phyloP scores from a whole-genome alignment of 1,284 basidiomycete species.

The Apiotrichum montevideense region DNA sequence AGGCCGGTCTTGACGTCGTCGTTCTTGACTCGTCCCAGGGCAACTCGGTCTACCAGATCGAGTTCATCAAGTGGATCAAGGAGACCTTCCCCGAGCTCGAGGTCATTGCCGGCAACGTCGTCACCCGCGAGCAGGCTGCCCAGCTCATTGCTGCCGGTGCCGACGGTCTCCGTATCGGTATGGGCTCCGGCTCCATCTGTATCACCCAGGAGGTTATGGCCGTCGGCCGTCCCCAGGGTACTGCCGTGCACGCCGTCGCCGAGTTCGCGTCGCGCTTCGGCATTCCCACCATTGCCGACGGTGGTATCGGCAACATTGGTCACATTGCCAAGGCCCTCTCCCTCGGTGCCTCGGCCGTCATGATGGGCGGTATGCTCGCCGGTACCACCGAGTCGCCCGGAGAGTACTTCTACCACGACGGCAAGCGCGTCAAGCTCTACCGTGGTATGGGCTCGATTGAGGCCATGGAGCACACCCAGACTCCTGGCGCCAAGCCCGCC shows the following conservation, averaged over 20 bases:
- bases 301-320: constrained; percentile 91
- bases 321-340: constrained; percentile 96
- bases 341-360: constrained; percentile 89
- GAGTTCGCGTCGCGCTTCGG: constrained; percentile 87
- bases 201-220: constrained; percentile 99
- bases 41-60: constrained; percentile 88
- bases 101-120: constrained; percentile 95
- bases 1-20: constrained; percentile 93
- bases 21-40: constrained; percentile 95
- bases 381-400: constrained; percentile 97
- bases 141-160: constrained; percentile 89
- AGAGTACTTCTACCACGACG: constrained; percentile 98
- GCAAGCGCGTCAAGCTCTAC: constrained; percentile 97
- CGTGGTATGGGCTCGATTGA: constrained; percentile 97
- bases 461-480: constrained; percentile 85
- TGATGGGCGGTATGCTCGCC: constrained; percentile 97
- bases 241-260: constrained; percentile 88
- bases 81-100: constrained; percentile 73
- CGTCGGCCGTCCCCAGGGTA: constrained; percentile 96
- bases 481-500: constrained; percentile 50
- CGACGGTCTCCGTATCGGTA: constrained; percentile 88
- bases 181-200: constrained; percentile 98
- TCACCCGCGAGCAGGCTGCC: constrained; percentile 95
- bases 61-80: constrained; percentile 96
- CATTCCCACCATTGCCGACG: constrained; percentile 96